Conservation (phyloP, 352 stramenopile genomes). For the Phytophthora citricola region DNA sequence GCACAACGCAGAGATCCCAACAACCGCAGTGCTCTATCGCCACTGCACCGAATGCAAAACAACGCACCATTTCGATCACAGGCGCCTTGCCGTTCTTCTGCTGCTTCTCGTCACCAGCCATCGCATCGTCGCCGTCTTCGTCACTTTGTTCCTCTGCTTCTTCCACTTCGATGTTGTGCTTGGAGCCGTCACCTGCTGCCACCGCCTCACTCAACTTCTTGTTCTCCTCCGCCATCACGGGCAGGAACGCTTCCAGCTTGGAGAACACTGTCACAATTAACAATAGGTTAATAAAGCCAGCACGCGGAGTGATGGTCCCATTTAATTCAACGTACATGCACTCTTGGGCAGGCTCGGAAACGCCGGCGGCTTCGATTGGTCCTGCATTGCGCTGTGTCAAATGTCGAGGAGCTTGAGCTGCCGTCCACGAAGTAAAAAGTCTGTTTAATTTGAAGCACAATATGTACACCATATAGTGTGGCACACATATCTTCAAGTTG, state of each 20-base stretch:
- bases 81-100: slow-evolving; percentile 38
- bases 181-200: slow-evolving; percentile 58
- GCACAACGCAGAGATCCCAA: neutral
- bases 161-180: slow-evolving; percentile 80
- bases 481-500: slow-evolving; percentile 13
- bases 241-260: slow-evolving; percentile 78
- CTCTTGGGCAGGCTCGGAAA: slow-evolving; percentile 71
- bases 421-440: slow-evolving; percentile 15
- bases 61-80: slow-evolving; percentile 83
- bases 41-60: neutral
- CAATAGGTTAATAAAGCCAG: slow-evolving; percentile 1
- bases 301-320: neutral
- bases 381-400: slow-evolving; percentile 17
- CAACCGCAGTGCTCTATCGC: too few relatives aligned
- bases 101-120: slow-evolving; percentile 28
- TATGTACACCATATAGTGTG: slow-evolving; percentile 3
- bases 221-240: slow-evolving; percentile 78
- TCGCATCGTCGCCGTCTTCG: slow-evolving; percentile 22
- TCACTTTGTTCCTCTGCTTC: slow-evolving; percentile 40
- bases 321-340: slow-evolving; percentile 43
- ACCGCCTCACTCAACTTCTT: slow-evolving; percentile 74
- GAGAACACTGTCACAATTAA: slow-evolving; percentile 55
- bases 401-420: slow-evolving; percentile 2
- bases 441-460: neutral
- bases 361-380: slow-evolving; percentile 38